Evolutionary conservation across 345 rosid genomes (phyloP).

Genomic region (Bruguiera parviflora): DNA sequence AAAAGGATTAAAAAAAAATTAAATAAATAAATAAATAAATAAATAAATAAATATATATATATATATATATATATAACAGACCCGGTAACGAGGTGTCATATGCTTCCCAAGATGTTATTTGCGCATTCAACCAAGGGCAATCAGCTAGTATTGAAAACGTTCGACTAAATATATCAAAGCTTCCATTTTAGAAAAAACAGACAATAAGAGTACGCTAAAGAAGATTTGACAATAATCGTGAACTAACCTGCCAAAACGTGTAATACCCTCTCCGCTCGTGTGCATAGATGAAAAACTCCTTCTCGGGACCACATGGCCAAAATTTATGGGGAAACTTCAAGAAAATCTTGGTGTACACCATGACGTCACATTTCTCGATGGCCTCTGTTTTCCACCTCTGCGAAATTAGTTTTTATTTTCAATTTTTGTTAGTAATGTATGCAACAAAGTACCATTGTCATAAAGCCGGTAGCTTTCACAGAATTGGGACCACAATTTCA

Average conservation of each 20-base stretch:
- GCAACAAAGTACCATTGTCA: background rate
- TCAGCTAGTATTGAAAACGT: too few species aligned
- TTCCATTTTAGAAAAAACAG: conserved; percentile 8
- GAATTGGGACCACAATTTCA: background rate
- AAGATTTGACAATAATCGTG: background rate
- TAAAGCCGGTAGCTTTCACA: background rate
- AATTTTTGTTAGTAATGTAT: background rate
- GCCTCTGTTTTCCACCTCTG: conserved; percentile 98
- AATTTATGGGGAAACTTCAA: conserved; percentile 76
- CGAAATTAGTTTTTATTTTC: background rate
- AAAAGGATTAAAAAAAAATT: too few species aligned
- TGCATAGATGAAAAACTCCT: conserved; percentile 95
- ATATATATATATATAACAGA: too few species aligned
- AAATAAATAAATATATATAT: too few species aligned
- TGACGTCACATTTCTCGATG: conserved; percentile 78
- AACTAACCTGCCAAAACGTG: conserved; percentile 97
- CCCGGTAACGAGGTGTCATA: too few species aligned
- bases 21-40: too few species aligned
- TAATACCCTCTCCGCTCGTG: conserved; percentile 96
- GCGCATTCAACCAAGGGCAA: too few species aligned
- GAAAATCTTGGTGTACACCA: conserved; percentile 96
- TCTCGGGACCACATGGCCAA: conserved; percentile 86
- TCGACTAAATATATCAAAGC: too few species aligned
- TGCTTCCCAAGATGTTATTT: too few species aligned
- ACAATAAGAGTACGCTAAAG: background rate